Conservation (phyloP, 495 filamentous ascomycete genomes). For the Parathielavia hyrcaniae region DNA sequence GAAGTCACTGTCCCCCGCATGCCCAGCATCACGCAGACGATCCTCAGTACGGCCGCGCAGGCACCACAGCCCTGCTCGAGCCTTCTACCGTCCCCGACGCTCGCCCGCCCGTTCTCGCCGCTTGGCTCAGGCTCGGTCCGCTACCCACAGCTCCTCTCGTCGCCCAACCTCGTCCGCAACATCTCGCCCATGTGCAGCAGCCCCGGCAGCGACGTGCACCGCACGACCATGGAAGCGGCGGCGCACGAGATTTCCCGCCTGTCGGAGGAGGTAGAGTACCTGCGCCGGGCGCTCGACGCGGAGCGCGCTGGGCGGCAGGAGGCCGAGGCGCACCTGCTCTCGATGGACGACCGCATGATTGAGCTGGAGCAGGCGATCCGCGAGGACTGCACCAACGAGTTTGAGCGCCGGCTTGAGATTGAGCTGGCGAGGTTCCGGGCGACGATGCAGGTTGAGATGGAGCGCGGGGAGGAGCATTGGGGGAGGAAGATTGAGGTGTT, state of each 20-base stretch:
- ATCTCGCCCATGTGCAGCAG: slow-evolving; percentile 40
- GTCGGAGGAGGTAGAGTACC: slow-evolving; percentile 67
- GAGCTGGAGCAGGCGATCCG: slow-evolving; percentile 78
- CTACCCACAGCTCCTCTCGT: slow-evolving; percentile 21
- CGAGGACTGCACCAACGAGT: slow-evolving; percentile 83
- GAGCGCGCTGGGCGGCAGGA: slow-evolving; percentile 52
- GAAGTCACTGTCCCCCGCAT: slow-evolving; percentile 90
- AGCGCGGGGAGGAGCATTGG: slow-evolving; percentile 72
- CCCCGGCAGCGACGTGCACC: slow-evolving; percentile 47
- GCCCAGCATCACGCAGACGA: slow-evolving; percentile 58
- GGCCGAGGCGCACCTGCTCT: slow-evolving; percentile 52
- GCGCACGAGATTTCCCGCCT: slow-evolving; percentile 68
- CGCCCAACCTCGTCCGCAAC: slow-evolving; percentile 25
- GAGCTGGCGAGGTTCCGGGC: slow-evolving; percentile 73
- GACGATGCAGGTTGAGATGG: slow-evolving; percentile 65
- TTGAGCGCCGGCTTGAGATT: slow-evolving; percentile 66
- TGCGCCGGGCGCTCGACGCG: slow-evolving; percentile 52
- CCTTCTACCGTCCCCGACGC: slow-evolving; percentile 33
- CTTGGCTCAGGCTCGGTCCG: slow-evolving; percentile 39
- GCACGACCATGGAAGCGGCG: slow-evolving; percentile 70
- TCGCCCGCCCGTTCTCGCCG: slow-evolving; percentile 31
- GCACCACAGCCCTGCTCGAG: slow-evolving; percentile 28
- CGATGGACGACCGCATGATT: slow-evolving; percentile 60
- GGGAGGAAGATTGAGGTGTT: slow-evolving; percentile 88
- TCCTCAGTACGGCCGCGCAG: slow-evolving; percentile 28